A percentile compares a stretch with the other conserved stretches of the same genome.
These are phyloP conservation scores for Pseudocercospora cruenta DNA, from an alignment of 2,329 filamentous ascomycete species.

Conservation along the genomic window DNA sequence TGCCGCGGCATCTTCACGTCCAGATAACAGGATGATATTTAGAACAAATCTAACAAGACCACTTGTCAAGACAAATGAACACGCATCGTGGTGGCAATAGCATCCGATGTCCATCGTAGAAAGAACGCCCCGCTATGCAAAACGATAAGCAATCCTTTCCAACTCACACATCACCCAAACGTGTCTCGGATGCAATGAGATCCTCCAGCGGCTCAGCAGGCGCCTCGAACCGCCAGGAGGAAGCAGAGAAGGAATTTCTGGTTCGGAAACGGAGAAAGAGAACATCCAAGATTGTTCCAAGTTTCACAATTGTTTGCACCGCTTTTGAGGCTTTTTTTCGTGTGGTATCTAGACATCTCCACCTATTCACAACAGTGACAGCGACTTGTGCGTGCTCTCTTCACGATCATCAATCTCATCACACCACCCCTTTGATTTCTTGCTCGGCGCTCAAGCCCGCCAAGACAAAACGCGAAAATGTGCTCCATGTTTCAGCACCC, in stretches of 20 bases:
- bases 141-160: not conserved
- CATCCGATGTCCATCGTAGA: no score
- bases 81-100: no score
- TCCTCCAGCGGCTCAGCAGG: not conserved
- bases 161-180: not conserved
- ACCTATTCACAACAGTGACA: constrained; percentile 5
- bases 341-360: not conserved
- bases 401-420: not conserved
- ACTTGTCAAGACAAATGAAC: no score
- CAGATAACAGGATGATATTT: no score
- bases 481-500: constrained; percentile 1
- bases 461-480: not conserved
- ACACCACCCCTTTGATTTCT: not conserved
- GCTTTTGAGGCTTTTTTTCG: not conserved
- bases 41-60: no score
- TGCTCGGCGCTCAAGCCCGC: not conserved
- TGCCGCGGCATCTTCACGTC: not conserved
- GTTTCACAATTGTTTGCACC: not conserved
- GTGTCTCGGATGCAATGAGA: not conserved
- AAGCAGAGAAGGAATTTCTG: not conserved
- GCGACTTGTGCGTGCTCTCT: not conserved
- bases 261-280: not conserved
- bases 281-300: not conserved
- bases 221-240: not conserved
- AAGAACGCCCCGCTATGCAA: not conserved